Conservation (phyloP, 1,139 yeast genomes). For the Magnusiomyces ingens region DNA sequence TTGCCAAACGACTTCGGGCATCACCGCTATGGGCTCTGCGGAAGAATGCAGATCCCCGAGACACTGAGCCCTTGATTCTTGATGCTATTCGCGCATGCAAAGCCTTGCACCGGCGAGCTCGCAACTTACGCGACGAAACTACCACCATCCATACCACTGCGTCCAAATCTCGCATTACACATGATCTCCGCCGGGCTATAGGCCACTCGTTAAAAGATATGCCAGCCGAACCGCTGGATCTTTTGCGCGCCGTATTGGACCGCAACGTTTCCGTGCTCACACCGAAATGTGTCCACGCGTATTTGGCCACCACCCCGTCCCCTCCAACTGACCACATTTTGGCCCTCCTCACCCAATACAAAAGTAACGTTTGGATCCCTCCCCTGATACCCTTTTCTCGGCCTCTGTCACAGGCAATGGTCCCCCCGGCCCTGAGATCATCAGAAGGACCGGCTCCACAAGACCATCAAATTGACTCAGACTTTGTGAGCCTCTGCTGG, state of each 20-base stretch:
- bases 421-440: no score
- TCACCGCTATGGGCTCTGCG: constrained; percentile 10
- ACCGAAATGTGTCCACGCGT: background rate
- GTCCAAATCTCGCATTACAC: constrained; percentile 5
- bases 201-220: constrained; percentile 2
- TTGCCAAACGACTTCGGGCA: constrained; percentile 7
- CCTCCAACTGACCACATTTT: constrained; percentile 9
- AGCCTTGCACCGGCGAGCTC: background rate
- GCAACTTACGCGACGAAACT: background rate
- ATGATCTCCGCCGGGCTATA: constrained; percentile 6
- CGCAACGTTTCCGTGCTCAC: constrained; percentile 1
- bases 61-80: constrained; percentile 4
- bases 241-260: constrained; percentile 6
- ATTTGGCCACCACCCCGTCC: constrained; percentile 9
- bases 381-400: no score
- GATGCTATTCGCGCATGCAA: constrained; percentile 14
- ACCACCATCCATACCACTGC: background rate
- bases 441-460: background rate
- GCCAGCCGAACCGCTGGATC: constrained; percentile 6
- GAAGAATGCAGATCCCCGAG: background rate
- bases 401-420: no score
- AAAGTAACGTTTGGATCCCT: background rate
- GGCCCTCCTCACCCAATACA: background rate
- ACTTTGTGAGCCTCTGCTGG: background rate
- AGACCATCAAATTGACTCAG: background rate